Conservation (phyloP, 805 yeast species). For the Hanseniaspora vineae region DNA sequence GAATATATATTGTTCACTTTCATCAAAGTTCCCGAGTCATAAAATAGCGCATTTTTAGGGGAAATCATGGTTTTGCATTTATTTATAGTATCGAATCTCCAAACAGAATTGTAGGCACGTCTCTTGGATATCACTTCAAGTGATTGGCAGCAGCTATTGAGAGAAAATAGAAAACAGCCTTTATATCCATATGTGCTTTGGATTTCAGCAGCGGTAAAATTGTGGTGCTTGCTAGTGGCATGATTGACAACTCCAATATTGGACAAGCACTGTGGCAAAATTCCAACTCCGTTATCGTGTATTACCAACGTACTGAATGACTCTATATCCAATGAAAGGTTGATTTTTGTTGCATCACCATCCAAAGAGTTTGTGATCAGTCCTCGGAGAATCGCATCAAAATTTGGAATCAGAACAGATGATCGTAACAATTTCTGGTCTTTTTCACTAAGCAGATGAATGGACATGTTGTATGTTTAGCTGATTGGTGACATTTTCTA, state of each 20-base stretch:
- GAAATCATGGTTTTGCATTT: constrained; percentile 4
- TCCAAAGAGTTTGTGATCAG: constrained; percentile 44
- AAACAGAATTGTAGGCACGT: constrained; percentile 17
- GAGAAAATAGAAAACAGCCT: constrained; percentile 55
- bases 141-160: constrained; percentile 32
- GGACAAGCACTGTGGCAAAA: constrained; percentile 34
- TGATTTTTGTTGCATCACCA: constrained; percentile 31
- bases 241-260: constrained; percentile 31
- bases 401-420: constrained; percentile 24
- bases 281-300: constrained; percentile 64
- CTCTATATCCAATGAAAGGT: constrained; percentile 25
- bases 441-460: background rate
- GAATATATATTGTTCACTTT: constrained; percentile 12
- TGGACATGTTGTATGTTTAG: background rate
- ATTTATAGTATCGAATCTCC: constrained; percentile 9
- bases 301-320: constrained; percentile 27
- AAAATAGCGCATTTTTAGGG: too few species aligned
- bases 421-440: constrained; percentile 18
- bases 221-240: constrained; percentile 34
- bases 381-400: constrained; percentile 34
- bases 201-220: constrained; percentile 7
- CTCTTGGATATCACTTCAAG: constrained; percentile 37
- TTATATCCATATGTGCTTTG: constrained; percentile 46
- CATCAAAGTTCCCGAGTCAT: background rate
- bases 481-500: too few species aligned